Base-by-base conservation (phyloP, 2,329 filamentous ascomycete species). In the Alternaria angustiovoidea region DNA sequence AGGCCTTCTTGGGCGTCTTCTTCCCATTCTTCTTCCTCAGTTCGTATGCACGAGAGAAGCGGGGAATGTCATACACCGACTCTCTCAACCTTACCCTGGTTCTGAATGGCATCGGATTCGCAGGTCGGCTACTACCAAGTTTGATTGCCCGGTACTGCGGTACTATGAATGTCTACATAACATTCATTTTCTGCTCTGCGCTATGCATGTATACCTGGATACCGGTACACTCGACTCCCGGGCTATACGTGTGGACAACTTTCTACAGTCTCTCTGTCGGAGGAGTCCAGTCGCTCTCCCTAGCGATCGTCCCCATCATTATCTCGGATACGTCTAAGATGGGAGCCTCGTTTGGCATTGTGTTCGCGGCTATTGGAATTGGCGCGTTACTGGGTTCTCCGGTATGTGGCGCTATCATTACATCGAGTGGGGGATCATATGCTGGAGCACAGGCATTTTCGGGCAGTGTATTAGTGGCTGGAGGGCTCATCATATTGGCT, bases 21-120 rank as follows among this genome's bases (percentile, higher is more conserved):
- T 48, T 48, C 7, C 44, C 44, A 7, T 48, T 48, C 28, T 48
- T 48, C 28, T 48, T 48, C n/a, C 44, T 48, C 18, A 48, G 44
- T 11, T 34, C 44, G 1, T 48, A 48, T 18, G 44, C 44, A 4
- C 28, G 44, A 8, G 44, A 48, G 18, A 48, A 48, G 28, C 44
- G 44, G 1, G 44, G 44, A 12, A 48, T 48, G 44, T 34, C 44
- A 1, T 36, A 48, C 2, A 48, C 30, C 14, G 30, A 48, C 0
- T 48, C 46, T 0, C 46, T 48, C 12, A 48, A 48, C 18, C 46
- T 48, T 5, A 48, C 46, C 4, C 1, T 48, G 0, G 30, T 34
- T 11, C 20, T 48, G 0, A 48, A 48, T 12, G 46, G 46, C 14
- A 48, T 34, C 14, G 46, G 46, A 0, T 48, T 48, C 0, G 46